Percentiles rank a stretch among this genome's conserved stretches.
phyloP scores from a whole-genome alignment of 2,329 filamentous ascomycete species.

The Fusarium secorum region DNA sequence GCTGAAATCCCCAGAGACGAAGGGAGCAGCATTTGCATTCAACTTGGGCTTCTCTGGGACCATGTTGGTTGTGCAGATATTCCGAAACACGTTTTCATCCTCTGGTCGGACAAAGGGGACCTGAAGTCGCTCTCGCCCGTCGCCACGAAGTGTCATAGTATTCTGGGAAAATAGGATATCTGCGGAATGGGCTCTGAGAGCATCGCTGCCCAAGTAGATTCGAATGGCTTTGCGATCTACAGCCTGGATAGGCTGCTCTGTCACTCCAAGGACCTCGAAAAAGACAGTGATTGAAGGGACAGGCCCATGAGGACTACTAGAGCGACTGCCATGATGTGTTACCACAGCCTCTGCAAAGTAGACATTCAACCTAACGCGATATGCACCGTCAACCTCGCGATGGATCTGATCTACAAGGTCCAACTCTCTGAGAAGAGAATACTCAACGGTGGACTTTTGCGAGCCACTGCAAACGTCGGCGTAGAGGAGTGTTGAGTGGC shows the following conservation, averaged over 20 bases:
- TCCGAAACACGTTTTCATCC: constrained; percentile 81
- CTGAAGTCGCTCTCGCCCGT: constrained; percentile 84
- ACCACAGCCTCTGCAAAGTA: constrained; percentile 93
- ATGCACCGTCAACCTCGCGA: constrained; percentile 69
- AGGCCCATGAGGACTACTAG: constrained; percentile 70
- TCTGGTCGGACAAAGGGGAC: constrained; percentile 94
- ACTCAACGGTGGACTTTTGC: constrained; percentile 83
- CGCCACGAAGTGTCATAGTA: constrained; percentile 84
- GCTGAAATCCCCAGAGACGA: constrained; percentile 49
- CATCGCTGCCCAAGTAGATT: constrained; percentile 89
- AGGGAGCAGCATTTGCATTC: constrained; percentile 60
- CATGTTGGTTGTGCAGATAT: constrained; percentile 71
- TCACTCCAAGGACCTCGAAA: constrained; percentile 74
- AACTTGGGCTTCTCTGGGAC: constrained; percentile 64
- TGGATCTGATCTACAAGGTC: constrained; percentile 73
- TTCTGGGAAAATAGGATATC: constrained; percentile 94
- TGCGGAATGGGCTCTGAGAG: constrained; percentile 83
- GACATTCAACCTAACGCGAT: constrained; percentile 78
- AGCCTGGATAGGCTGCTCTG: constrained; percentile 52
- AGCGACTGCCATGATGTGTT: constrained; percentile 75
- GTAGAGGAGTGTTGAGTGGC: constrained; percentile 87
- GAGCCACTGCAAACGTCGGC: constrained; percentile 93
- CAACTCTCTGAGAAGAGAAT: constrained; percentile 76
- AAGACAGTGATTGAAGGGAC: constrained; percentile 82
- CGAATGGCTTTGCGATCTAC: constrained; percentile 70